A percentile compares a stretch with the other conserved stretches of the same genome.
Conservation (phyloP, 768 basidiomycete species). For the Termitomyces sp. region DNA sequence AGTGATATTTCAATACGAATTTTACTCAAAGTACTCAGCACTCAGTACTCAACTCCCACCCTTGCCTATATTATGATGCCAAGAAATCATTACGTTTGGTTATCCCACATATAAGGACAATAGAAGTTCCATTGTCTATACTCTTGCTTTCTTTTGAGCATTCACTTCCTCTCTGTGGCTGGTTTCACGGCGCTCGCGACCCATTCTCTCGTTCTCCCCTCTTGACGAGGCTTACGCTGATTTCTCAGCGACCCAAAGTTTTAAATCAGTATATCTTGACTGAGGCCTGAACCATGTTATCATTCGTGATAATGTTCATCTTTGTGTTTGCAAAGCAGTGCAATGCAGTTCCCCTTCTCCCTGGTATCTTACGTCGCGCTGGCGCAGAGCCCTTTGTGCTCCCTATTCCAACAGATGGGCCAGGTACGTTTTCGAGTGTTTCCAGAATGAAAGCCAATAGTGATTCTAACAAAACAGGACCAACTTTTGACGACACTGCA, state of each 20-base stretch:
- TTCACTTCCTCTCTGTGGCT: not conserved
- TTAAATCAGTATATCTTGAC: not conserved
- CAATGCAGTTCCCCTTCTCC: slow-evolving; percentile 1
- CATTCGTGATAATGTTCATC: not conserved
- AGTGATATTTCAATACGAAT: not conserved
- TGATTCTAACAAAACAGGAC: slow-evolving; percentile 10
- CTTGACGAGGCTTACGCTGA: slow-evolving; percentile 12
- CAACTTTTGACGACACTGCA: slow-evolving; percentile 23
- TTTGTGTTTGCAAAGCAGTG: slow-evolving; percentile 5
- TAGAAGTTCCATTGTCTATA: not conserved
- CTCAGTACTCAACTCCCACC: not conserved
- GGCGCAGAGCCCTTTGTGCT: slow-evolving; percentile 15
- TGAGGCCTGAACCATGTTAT: not conserved
- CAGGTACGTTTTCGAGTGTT: slow-evolving; percentile 2
- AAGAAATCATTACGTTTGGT: not conserved
- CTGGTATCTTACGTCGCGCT: slow-evolving; percentile 1
- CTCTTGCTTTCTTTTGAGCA: not conserved
- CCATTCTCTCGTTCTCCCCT: slow-evolving; percentile 3
- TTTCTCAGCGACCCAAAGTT: not conserved
- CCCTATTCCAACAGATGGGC: slow-evolving; percentile 16
- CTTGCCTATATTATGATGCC: not conserved
- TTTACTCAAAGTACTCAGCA: too few relatives aligned
- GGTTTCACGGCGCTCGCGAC: not conserved
- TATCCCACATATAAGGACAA: not conserved
- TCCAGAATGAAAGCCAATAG: not conserved